phyloP scores from a whole-genome alignment of 2,329 filamentous ascomycete genomes.

The Alternaria sp. region DNA sequence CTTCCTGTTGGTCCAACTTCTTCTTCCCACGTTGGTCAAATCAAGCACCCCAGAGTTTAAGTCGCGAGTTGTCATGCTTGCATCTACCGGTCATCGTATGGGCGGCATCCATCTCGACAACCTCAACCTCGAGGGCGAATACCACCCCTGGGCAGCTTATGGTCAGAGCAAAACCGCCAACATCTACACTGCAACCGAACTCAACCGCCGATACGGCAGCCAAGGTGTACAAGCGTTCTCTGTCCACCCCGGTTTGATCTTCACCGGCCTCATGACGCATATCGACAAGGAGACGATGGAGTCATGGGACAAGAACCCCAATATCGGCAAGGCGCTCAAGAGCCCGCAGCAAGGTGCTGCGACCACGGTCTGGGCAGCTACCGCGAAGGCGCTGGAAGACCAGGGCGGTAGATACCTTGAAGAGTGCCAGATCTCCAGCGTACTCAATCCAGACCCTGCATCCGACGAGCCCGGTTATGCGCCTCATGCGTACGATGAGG shows the following conservation, averaged over 20 bases:
- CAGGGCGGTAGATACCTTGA: constrained; percentile 45
- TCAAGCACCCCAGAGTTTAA: constrained; percentile 45
- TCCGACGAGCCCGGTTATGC: constrained; percentile 24
- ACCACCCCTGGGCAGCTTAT: constrained; percentile 52
- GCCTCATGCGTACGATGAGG: constrained; percentile 50
- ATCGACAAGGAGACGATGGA: not conserved
- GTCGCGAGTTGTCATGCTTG: constrained; percentile 31
- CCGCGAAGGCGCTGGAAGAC: constrained; percentile 43
- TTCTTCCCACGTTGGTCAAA: constrained; percentile 53
- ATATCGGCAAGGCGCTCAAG: constrained; percentile 27
- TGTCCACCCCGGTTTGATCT: constrained; percentile 57
- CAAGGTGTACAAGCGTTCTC: constrained; percentile 53
- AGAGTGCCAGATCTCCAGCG: constrained; percentile 28
- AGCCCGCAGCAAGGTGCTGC: constrained; percentile 49
- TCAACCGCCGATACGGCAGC: constrained; percentile 57
- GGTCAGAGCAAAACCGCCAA: constrained; percentile 60
- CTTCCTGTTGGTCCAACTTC: constrained; percentile 61
- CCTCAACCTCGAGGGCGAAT: constrained; percentile 49
- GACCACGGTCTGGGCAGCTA: constrained; percentile 47
- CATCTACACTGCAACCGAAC: constrained; percentile 58
- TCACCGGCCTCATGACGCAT: constrained; percentile 16
- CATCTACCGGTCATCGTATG: constrained; percentile 27
- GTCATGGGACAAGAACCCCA: constrained; percentile 16
- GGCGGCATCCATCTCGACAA: constrained; percentile 37
- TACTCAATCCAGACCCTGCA: not conserved